Percentiles rank a stretch among this genome's conserved stretches.
Evolutionary conservation across 495 filamentous ascomycete genomes (phyloP).

Genomic region (Penicillium cataractarum): DNA sequence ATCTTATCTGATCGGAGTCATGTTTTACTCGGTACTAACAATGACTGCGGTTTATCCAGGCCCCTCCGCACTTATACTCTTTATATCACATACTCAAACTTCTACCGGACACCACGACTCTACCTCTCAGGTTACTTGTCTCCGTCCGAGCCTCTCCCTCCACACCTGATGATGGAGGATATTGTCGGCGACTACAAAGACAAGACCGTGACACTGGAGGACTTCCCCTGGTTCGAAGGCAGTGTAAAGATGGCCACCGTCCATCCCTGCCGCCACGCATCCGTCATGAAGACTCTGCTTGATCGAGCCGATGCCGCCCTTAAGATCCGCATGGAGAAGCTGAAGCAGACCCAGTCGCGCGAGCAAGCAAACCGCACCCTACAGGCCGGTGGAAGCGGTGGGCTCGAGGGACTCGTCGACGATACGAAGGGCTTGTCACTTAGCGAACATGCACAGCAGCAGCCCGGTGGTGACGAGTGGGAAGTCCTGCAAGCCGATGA

Average conservation of each 20-base stretch:
- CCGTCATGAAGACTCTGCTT: slow-evolving; percentile 96
- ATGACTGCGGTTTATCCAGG: slow-evolving; percentile 47
- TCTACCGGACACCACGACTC: slow-evolving; percentile 94
- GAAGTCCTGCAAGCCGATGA: slow-evolving; percentile 70
- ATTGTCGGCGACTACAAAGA: slow-evolving; percentile 99
- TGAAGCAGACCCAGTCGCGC: slow-evolving; percentile 55
- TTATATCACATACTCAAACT: slow-evolving; percentile 96
- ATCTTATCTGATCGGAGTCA: background rate
- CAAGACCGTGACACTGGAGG: slow-evolving; percentile 98
- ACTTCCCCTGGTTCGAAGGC: slow-evolving; percentile 87
- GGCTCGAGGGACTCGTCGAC: slow-evolving; percentile 68
- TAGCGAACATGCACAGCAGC: slow-evolving; percentile 54
- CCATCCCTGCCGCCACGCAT: slow-evolving; percentile 91
- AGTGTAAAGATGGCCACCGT: slow-evolving; percentile 93
- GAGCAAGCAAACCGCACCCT: slow-evolving; percentile 40
- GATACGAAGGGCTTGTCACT: slow-evolving; percentile 54
- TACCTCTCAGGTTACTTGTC: slow-evolving; percentile 90
- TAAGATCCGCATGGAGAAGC: slow-evolving; percentile 83
- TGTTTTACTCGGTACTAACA: slow-evolving; percentile 1
- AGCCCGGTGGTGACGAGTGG: slow-evolving; percentile 80
- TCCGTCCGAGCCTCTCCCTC: slow-evolving; percentile 81
- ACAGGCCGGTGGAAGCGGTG: slow-evolving; percentile 54
- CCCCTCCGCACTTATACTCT: slow-evolving; percentile 90
- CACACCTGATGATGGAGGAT: slow-evolving; percentile 96
- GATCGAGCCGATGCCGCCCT: slow-evolving; percentile 92